A percentile compares a stretch with the other conserved stretches of the same genome.
Conservation (phyloP, 2,329 filamentous ascomycete species). For the Cladorrhinum sp. region DNA sequence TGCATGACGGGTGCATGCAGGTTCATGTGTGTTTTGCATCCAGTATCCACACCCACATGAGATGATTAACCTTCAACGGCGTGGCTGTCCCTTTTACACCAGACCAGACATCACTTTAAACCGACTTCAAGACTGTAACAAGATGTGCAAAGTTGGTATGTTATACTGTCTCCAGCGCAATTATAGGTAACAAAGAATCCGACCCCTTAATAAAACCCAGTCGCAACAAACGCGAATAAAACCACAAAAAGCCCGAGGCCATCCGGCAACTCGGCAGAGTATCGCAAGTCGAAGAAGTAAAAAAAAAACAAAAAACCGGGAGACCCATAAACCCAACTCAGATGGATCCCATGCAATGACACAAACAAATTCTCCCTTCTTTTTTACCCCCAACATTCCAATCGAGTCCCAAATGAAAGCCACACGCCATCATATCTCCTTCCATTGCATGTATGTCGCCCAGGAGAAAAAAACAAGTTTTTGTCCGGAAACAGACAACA, state of each 20-base stretch:
- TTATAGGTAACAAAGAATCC: slow-evolving; percentile 18
- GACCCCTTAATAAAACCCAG: not conserved
- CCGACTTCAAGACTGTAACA: not conserved
- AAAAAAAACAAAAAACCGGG: slow-evolving; percentile 5
- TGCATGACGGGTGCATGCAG: not conserved
- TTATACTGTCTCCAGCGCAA: slow-evolving; percentile 18
- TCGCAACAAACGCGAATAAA: slow-evolving; percentile 7
- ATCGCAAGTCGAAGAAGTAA: slow-evolving; percentile 18
- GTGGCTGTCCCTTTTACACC: not conserved
- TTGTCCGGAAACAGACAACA: slow-evolving; percentile 18
- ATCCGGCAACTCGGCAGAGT: slow-evolving; percentile 17
- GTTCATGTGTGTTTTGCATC: not conserved
- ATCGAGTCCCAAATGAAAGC: slow-evolving; percentile 2
- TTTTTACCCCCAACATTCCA: not conserved
- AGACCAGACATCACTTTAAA: not conserved
- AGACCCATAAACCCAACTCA: not conserved
- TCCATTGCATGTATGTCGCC: not conserved
- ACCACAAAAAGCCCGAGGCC: slow-evolving; percentile 20
- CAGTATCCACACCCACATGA: not conserved
- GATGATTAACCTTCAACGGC: not conserved
- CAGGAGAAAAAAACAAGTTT: slow-evolving; percentile 9
- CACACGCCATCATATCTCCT: slow-evolving; percentile 3
- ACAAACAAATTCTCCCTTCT: not conserved
- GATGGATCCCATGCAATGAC: not conserved
- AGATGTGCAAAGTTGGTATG: slow-evolving; percentile 21